Percentiles rank a stretch among this genome's conserved stretches.
Conservation (phyloP, 1,284 basidiomycete species). For the Naganishia albida region DNA sequence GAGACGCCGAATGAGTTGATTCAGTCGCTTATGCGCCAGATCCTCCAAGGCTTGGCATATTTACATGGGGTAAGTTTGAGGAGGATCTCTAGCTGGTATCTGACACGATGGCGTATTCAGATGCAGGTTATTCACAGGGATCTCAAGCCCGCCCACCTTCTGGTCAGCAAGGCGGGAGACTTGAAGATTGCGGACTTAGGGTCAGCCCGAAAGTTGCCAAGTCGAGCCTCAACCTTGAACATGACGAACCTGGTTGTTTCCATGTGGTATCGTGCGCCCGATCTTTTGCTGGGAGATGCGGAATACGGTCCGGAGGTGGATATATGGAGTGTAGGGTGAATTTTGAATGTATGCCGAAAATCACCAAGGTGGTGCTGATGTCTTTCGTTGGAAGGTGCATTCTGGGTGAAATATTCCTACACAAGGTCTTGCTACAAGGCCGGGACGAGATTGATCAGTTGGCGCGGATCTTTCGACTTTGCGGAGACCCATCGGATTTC, state of each 20-base stretch:
- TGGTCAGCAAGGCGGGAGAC: slow-evolving; percentile 81
- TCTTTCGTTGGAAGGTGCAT: slow-evolving; percentile 69
- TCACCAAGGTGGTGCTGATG: slow-evolving; percentile 3
- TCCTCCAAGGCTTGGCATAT: slow-evolving; percentile 90
- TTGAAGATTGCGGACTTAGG: slow-evolving; percentile 95
- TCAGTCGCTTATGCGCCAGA: slow-evolving; percentile 59
- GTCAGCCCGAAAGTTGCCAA: slow-evolving; percentile 66
- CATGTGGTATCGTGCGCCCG: slow-evolving; percentile 95
- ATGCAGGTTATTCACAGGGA: slow-evolving; percentile 96
- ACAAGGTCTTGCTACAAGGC: slow-evolving; percentile 83
- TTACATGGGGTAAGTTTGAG: slow-evolving; percentile 73
- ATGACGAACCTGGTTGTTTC: slow-evolving; percentile 92
- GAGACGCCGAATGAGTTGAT: neutral
- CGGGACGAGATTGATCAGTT: slow-evolving; percentile 86
- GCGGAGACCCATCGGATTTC: neutral
- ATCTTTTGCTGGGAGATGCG: slow-evolving; percentile 85
- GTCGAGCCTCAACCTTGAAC: slow-evolving; percentile 37
- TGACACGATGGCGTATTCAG: slow-evolving; percentile 54
- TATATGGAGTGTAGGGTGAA: slow-evolving; percentile 93
- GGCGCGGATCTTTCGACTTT: slow-evolving; percentile 77
- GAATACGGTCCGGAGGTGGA: slow-evolving; percentile 93
- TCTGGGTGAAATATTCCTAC: slow-evolving; percentile 90
- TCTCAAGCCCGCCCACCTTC: slow-evolving; percentile 96
- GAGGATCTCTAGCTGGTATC: neutral
- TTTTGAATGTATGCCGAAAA: slow-evolving; percentile 32